Conservation (phyloP, 768 basidiomycete species). For the Megacollybia marginata region DNA sequence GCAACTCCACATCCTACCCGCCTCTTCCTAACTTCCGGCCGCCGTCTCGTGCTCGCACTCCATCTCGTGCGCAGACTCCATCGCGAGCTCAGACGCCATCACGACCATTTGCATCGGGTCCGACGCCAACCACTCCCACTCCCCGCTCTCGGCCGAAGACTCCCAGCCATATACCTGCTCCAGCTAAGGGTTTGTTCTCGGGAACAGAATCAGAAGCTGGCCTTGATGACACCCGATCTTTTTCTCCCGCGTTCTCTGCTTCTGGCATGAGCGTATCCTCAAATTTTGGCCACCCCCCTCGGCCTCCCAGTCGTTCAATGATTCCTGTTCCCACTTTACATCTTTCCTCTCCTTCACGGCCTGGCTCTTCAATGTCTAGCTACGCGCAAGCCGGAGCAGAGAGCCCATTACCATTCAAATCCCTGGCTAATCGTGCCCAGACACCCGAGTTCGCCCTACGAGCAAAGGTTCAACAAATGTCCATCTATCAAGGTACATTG, state of each 20-base stretch:
- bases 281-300: conserved; percentile 42
- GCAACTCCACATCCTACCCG: conserved; percentile 41
- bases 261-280: conserved; percentile 40
- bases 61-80: conserved; percentile 21
- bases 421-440: conserved; percentile 44
- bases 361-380: conserved; percentile 65
- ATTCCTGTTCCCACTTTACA: conserved; percentile 75
- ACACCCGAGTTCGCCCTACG: conserved; percentile 62
- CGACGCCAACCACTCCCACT: conserved; percentile 26
- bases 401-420: conserved; percentile 42
- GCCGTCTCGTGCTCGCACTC: conserved; percentile 22
- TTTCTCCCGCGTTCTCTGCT: conserved; percentile 54
- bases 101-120: conserved; percentile 26
- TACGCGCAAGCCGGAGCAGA: conserved; percentile 37
- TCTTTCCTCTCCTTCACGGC: conserved; percentile 61
- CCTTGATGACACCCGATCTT: conserved; percentile 49
- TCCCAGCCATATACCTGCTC: conserved; percentile 72
- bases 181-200: conserved; percentile 41
- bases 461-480: conserved; percentile 52
- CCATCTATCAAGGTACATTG: conserved; percentile 39
- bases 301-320: conserved; percentile 79
- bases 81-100: conserved; percentile 55
- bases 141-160: conserved; percentile 73
- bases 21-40: conserved; percentile 35
- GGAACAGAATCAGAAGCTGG: conserved; percentile 39